Percentiles rank a stretch among this genome's conserved stretches.
These are phyloP conservation scores for Austroboletus niveus DNA, from an alignment of 1,284 basidiomycete species.

Conservation along the genomic window DNA sequence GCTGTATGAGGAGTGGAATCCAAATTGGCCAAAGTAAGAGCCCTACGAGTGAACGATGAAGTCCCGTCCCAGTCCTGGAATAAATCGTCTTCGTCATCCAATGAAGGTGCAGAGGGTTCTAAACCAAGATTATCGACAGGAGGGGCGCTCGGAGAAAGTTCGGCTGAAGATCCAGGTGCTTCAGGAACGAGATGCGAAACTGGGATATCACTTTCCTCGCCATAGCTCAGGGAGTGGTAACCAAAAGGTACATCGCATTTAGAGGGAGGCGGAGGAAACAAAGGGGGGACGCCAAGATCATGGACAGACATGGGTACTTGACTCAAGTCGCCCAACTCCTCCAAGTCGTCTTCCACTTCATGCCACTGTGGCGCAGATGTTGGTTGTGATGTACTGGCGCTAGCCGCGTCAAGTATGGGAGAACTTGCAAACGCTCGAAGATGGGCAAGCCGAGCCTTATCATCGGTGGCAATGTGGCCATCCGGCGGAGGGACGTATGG, in stretches of 20 bases:
- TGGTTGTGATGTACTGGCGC: neutral
- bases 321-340: slow-evolving; percentile 8
- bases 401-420: slow-evolving; percentile 33
- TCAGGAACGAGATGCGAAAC: slow-evolving; percentile 32
- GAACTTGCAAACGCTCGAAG: slow-evolving; percentile 56
- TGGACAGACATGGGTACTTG: slow-evolving; percentile 4
- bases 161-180: slow-evolving; percentile 46
- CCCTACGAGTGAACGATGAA: slow-evolving; percentile 5
- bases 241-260: slow-evolving; percentile 41
- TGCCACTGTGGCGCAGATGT: slow-evolving; percentile 31
- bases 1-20: neutral
- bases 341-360: slow-evolving; percentile 25
- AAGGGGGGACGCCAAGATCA: slow-evolving; percentile 14
- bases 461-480: slow-evolving; percentile 73
- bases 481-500: slow-evolving; percentile 33
- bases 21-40: neutral
- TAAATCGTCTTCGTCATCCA: slow-evolving; percentile 30
- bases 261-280: slow-evolving; percentile 37
- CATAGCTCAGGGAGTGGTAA: slow-evolving; percentile 40
- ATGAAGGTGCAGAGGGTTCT: slow-evolving; percentile 37
- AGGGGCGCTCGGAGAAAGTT: slow-evolving; percentile 35
- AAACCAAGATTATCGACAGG: slow-evolving; percentile 23
- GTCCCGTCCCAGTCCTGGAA: slow-evolving; percentile 23
- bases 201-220: slow-evolving; percentile 33
- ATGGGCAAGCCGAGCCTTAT: slow-evolving; percentile 61